Conservation (phyloP, 345 rosid genomes). For the Cardamine chenopodiifolia region DNA sequence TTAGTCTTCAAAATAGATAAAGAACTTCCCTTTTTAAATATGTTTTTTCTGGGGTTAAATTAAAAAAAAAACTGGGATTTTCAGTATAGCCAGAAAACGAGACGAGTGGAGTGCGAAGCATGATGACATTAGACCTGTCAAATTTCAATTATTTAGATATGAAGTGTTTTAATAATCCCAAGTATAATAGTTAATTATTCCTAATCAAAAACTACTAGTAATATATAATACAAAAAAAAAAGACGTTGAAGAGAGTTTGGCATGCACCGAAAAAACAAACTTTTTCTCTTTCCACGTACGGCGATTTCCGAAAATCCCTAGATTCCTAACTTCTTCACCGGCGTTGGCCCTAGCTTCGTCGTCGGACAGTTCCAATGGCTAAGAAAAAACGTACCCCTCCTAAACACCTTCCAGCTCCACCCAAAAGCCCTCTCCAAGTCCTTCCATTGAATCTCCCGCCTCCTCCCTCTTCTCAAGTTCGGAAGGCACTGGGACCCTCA, state of each 20-base stretch:
- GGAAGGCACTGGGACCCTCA: no score
- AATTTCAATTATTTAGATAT: conserved; percentile 46
- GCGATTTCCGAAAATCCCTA: no score
- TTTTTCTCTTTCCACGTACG: no score
- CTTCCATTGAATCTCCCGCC: no score
- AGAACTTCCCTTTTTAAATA: conserved; percentile 22
- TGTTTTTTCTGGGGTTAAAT: conserved; percentile 18
- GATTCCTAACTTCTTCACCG: no score
- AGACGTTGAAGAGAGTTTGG: conserved; percentile 31
- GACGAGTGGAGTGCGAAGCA: conserved; percentile 54
- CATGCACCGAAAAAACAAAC: conserved; percentile 45
- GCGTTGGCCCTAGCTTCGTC: no score
- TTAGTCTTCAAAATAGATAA: conserved; percentile 15
- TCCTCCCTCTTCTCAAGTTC: no score
- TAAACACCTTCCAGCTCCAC: no score
- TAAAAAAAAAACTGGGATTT: conserved; percentile 30
- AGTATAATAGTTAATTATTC: conserved; percentile 33
- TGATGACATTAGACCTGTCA: conserved; percentile 57
- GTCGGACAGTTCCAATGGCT: no score
- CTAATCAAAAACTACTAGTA: conserved; percentile 17
- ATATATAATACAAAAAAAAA: conserved; percentile 23
- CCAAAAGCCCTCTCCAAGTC: no score
- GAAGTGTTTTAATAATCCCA: conserved; percentile 49
- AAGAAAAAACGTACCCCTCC: no score
- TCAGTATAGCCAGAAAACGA: conserved; percentile 47